These are phyloP conservation scores for Withania somnifera DNA, from an alignment of 305 asterid genomes.

Conservation along the genomic window DNA sequence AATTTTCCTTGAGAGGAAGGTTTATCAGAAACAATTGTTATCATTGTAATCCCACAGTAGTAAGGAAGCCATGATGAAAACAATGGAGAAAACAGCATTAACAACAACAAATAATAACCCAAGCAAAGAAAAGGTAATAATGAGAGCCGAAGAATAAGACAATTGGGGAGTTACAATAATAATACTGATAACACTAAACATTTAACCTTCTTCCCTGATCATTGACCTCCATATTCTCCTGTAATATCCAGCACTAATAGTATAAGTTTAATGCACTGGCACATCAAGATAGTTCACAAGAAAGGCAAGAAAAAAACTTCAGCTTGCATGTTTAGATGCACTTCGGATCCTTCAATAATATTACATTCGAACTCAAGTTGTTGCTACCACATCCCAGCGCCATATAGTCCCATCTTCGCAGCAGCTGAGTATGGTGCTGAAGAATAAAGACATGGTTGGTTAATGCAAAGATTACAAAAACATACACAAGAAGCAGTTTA, in stretches of 20 bases:
- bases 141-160: not conserved
- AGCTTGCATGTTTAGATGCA: not conserved
- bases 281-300: not conserved
- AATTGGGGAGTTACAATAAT: not conserved
- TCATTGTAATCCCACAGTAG: too few species aligned
- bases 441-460: slow-evolving; percentile 3
- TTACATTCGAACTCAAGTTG: slow-evolving; percentile 23
- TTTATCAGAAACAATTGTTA: too few species aligned
- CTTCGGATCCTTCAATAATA: not conserved
- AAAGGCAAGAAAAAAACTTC: not conserved
- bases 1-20: too few species aligned
- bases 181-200: not conserved
- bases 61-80: too few species aligned
- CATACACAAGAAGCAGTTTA: not conserved
- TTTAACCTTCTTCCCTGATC: not conserved
- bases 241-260: not conserved
- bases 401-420: slow-evolving; percentile 97
- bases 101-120: too few species aligned
- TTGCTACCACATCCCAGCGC: slow-evolving; percentile 92
- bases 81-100: too few species aligned
- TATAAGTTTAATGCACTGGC: not conserved
- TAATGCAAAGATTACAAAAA: not conserved
- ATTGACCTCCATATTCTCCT: not conserved
- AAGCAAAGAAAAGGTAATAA: too few species aligned
- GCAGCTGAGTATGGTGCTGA: slow-evolving; percentile 88